Base-by-base conservation (phyloP, 345 rosid genomes). In the Corymbia maculata region DNA sequence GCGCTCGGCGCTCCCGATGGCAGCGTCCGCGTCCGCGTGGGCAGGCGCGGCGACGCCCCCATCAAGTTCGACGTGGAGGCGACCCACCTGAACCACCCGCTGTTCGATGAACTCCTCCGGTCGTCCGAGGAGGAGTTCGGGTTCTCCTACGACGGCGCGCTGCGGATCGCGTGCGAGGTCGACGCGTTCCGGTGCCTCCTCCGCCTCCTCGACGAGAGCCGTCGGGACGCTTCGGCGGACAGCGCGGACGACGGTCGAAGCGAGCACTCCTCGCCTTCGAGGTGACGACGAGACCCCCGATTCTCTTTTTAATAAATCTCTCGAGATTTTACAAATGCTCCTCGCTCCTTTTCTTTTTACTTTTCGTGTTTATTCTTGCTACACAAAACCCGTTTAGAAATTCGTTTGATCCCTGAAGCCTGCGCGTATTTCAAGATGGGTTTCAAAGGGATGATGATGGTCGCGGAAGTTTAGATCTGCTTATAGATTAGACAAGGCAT, bases 111-210 rank as follows among this genome's bases (percentile, higher is more conserved):
- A 86, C 75, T 94, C 87, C 90, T 93, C 59, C 90, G 89, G 13
- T 52, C 91, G 52, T 93, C 94, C 12, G 91, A 89, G 24, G 93
- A 93, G 82, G 94, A 94, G 85, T 91, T 91, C n/a, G 96, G 95
- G 80, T 89, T 80, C 80, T 92, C 94, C 6, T 94, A 93, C 55
- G 91, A 89, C 2, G 94, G 96, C 12, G 94, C 94, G 4, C 89
- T 93, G 44, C 89, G 94, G 91, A 92, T 93, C 51, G 93, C 92
- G 30, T 92, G 93, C 42, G 94, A 94, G 86, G 90, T 92, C 86
- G 93, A 93, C 87, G 89, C 89, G 53, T 93, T 94, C 87, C 91
- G 47, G 13, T 89, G 91, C 86, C 90, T 93, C 61, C 87, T 94
- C 50, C 91, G 92, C 89, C 93, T 88, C 50, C 93, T 93, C 53